phyloP scores from a whole-genome alignment of 768 basidiomycete genomes.

The Crassisporium funariophilum region DNA sequence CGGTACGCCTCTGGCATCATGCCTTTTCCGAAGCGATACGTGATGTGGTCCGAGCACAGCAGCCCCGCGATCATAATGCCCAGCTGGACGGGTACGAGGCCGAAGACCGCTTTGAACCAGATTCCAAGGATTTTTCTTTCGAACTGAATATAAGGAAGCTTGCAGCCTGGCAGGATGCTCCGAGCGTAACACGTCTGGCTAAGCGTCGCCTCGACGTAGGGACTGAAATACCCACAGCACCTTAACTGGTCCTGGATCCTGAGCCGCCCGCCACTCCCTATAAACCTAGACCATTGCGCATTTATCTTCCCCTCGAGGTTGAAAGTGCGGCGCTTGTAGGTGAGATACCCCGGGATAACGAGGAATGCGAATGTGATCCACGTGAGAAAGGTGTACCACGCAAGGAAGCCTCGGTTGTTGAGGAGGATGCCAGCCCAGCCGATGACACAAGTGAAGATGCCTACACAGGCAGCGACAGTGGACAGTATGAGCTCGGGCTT shows the following conservation, averaged over 20 bases:
- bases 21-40: conserved; percentile 84
- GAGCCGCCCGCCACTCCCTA: conserved; percentile 59
- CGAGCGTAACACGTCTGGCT: conserved; percentile 72
- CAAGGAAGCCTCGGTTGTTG: conserved; percentile 83
- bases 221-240: conserved; percentile 83
- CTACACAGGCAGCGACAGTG: conserved; percentile 60
- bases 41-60: conserved; percentile 79
- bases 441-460: conserved; percentile 64
- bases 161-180: conserved; percentile 71
- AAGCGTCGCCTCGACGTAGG: conserved; percentile 78
- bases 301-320: conserved; percentile 79
- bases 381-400: conserved; percentile 70
- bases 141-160: conserved; percentile 57
- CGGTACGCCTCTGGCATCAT: conserved; percentile 85
- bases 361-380: conserved; percentile 76
- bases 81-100: conserved; percentile 67
- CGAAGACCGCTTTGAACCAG: conserved; percentile 70
- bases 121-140: conserved; percentile 51
- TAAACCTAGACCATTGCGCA: conserved; percentile 63
- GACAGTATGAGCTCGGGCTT: conserved; percentile 64
- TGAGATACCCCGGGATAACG: conserved; percentile 75
- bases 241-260: conserved; percentile 71
- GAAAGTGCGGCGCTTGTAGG: conserved; percentile 62
- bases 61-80: conserved; percentile 60
- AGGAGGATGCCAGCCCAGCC: conserved; percentile 83